A percentile compares a stretch with the other conserved stretches of the same genome.
Evolutionary conservation across 2,329 filamentous ascomycete genomes (phyloP).

Genomic region (Tolypocladium tundrense): DNA sequence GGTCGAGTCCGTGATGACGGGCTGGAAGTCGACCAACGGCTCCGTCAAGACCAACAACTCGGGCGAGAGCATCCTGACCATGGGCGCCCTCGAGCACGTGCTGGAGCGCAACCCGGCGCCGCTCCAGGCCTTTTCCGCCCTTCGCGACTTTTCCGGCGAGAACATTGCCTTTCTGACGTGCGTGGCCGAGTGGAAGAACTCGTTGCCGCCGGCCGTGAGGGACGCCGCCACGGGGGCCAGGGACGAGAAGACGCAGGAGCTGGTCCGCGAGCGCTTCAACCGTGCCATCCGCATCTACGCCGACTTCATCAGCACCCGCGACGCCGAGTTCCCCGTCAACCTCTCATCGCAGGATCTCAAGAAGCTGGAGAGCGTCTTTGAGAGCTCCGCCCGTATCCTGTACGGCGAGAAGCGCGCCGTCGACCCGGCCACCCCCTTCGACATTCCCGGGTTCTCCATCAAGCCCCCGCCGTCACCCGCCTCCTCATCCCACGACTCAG

Average conservation of each 20-base stretch:
- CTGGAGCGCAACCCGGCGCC: constrained; percentile 48
- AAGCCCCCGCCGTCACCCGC: not conserved
- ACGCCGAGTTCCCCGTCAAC: constrained; percentile 57
- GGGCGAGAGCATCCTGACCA: constrained; percentile 40
- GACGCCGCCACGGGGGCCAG: constrained; percentile 7
- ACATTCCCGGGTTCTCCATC: not conserved
- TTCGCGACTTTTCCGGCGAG: constrained; percentile 59
- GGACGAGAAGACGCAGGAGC: constrained; percentile 14
- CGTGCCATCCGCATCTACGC: constrained; percentile 51
- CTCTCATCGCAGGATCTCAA: constrained; percentile 44
- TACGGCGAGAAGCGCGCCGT: constrained; percentile 24
- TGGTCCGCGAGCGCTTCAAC: constrained; percentile 39
- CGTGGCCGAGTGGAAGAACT: constrained; percentile 45
- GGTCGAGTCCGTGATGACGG: constrained; percentile 15
- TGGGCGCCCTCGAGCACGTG: constrained; percentile 52
- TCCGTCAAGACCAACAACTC: constrained; percentile 12
- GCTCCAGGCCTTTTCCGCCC: constrained; percentile 53
- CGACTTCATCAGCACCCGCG: constrained; percentile 45
- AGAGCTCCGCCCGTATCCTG: constrained; percentile 33
- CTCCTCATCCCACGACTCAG: not conserved
- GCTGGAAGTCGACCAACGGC: constrained; percentile 22
- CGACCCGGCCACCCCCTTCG: constrained; percentile 29
- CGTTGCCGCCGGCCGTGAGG: constrained; percentile 14
- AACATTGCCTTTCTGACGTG: constrained; percentile 57
- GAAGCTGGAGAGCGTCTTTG: constrained; percentile 45